Percentiles rank a stretch among this genome's conserved stretches.
These are phyloP conservation scores for Yamadazyma scolyti DNA, from an alignment of 805 yeast genomes.

Conservation along the genomic window DNA sequence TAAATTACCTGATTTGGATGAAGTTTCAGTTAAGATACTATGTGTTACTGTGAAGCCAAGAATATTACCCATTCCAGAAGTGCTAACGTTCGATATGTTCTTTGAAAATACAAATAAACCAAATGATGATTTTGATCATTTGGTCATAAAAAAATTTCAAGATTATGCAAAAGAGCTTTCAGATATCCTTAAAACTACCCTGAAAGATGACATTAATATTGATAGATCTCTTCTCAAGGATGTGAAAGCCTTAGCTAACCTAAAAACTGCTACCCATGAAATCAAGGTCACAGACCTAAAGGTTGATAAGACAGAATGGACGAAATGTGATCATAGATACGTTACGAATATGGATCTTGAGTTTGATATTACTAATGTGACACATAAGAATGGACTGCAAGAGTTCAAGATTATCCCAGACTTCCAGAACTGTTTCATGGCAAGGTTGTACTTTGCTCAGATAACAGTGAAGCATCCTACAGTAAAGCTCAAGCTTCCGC, in stretches of 20 bases:
- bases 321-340: slow-evolving; percentile 2
- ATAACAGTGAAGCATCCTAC: slow-evolving; percentile 19
- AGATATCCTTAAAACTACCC: slow-evolving; percentile 19
- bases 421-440: slow-evolving; percentile 33
- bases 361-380: slow-evolving; percentile 20
- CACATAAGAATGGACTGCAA: slow-evolving; percentile 9
- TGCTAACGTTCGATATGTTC: slow-evolving; percentile 30
- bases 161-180: slow-evolving; percentile 26
- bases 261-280: slow-evolving; percentile 23
- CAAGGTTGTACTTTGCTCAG: slow-evolving; percentile 31
- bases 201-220: slow-evolving; percentile 20
- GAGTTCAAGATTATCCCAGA: slow-evolving; percentile 35
- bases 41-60: slow-evolving; percentile 29
- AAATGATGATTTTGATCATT: slow-evolving; percentile 26
- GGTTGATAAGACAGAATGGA: not conserved
- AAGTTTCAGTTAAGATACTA: slow-evolving; percentile 26
- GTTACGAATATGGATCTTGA: slow-evolving; percentile 5
- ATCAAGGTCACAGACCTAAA: slow-evolving; percentile 18
- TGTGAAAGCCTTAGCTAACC: slow-evolving; percentile 28
- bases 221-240: slow-evolving; percentile 25
- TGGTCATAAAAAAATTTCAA: slow-evolving; percentile 30
- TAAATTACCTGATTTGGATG: slow-evolving; percentile 18
- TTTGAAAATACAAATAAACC: slow-evolving; percentile 26
- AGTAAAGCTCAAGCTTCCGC: slow-evolving; percentile 24
- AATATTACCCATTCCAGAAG: slow-evolving; percentile 30